Percentiles rank a stretch among this genome's conserved stretches.
These are phyloP conservation scores for Cladosporium sp. DNA, from an alignment of 2,329 filamentous ascomycete species.

Conservation along the genomic window DNA sequence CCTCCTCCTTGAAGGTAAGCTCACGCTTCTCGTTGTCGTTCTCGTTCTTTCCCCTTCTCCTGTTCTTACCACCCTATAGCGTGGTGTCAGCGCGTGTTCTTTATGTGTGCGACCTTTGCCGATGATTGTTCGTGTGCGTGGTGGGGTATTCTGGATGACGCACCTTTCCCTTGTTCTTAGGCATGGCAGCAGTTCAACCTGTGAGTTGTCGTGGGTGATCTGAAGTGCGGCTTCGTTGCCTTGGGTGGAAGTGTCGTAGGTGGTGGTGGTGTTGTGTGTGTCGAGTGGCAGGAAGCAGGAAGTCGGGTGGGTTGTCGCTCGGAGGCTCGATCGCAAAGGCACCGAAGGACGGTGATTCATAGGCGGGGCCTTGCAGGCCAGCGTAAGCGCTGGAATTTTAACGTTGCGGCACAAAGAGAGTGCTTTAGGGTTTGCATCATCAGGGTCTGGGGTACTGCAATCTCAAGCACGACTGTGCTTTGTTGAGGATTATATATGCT, in stretches of 20 bases:
- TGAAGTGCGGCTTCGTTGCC: conserved; percentile 31
- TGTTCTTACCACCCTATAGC: conserved; percentile 84
- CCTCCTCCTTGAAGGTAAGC: conserved; percentile 97
- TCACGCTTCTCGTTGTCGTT: conserved; percentile 99
- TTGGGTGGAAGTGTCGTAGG: conserved; percentile 8
- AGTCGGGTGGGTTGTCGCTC: neutral
- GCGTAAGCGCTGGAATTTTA: too few relatives aligned
- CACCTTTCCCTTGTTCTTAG: conserved; percentile 99
- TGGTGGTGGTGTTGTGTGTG: conserved; percentile 10
- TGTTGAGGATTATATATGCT: neutral
- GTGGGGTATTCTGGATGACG: conserved; percentile 36
- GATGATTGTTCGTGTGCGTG: conserved; percentile 21
- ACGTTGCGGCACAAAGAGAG: neutral
- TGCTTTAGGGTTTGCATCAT: neutral
- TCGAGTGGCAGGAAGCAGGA: neutral
- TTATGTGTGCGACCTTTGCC: neutral
- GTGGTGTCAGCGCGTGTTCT: conserved; percentile 46
- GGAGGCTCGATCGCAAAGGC: neutral
- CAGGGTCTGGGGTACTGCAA: neutral
- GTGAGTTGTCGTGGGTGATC: conserved; percentile 21
- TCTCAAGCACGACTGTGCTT: neutral
- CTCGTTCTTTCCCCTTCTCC: conserved; percentile 81
- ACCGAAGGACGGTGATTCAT: neutral
- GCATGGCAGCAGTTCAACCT: conserved; percentile 63
- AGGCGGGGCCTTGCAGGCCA: neutral